Percentiles rank a stretch among this genome's conserved stretches.
Conservation (phyloP, 495 filamentous ascomycete species). For the Aspergillus egyptiacus region DNA sequence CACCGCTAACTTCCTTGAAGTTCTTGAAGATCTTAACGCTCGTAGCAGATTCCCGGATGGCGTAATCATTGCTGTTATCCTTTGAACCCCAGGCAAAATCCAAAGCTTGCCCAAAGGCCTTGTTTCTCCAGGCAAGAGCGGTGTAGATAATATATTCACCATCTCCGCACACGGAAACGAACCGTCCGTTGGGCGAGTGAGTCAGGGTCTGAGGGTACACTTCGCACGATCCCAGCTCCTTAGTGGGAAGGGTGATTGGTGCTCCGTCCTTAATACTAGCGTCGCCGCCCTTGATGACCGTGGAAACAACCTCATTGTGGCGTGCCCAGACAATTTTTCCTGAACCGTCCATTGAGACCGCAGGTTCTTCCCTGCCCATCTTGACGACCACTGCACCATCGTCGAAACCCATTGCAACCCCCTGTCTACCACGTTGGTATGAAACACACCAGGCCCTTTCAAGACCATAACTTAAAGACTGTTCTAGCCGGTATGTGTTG, state of each 20-base stretch:
- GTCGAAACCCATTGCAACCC: slow-evolving; percentile 92
- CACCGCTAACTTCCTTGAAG: slow-evolving; percentile 86
- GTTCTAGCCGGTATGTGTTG: slow-evolving; percentile 91
- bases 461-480: slow-evolving; percentile 89
- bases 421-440: slow-evolving; percentile 89
- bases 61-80: slow-evolving; percentile 97
- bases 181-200: slow-evolving; percentile 96
- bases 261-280: slow-evolving; percentile 79
- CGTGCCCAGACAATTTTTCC: slow-evolving; percentile 95
- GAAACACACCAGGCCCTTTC: slow-evolving; percentile 97
- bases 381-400: slow-evolving; percentile 97
- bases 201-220: slow-evolving; percentile 91
- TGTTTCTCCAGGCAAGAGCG: slow-evolving; percentile 93
- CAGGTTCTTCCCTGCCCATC: slow-evolving; percentile 94
- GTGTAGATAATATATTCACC: slow-evolving; percentile 99
- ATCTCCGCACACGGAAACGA: slow-evolving; percentile 94
- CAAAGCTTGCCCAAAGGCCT: slow-evolving; percentile 88
- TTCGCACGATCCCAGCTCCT: slow-evolving; percentile 92
- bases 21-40: slow-evolving; percentile 97
- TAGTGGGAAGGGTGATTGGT: slow-evolving; percentile 77
- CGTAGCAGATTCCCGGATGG: slow-evolving; percentile 86
- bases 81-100: slow-evolving; percentile 98
- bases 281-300: slow-evolving; percentile 91
- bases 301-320: slow-evolving; percentile 88
- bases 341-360: slow-evolving; percentile 91